These are phyloP conservation scores for Venturia oleaginea DNA, from an alignment of 2,329 filamentous ascomycete species.

Conservation along the genomic window DNA sequence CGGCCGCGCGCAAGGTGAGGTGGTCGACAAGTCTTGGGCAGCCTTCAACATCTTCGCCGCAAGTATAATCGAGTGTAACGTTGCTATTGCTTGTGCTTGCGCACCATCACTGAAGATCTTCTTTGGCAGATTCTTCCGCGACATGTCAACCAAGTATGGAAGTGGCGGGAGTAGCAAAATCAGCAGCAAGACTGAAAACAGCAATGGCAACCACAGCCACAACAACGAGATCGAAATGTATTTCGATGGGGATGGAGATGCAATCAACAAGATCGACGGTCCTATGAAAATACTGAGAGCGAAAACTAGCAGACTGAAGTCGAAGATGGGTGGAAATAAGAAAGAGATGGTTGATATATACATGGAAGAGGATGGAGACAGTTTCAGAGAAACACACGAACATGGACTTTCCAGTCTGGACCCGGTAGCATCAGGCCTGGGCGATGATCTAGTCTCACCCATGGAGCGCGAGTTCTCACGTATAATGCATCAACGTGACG, in stretches of 20 bases:
- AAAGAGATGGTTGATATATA: background rate
- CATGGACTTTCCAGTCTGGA: background rate
- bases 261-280: background rate
- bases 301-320: background rate
- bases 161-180: background rate
- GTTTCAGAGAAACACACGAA: conserved; percentile 6
- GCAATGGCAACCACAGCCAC: too few species aligned
- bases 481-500: background rate
- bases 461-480: background rate
- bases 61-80: conserved; percentile 10
- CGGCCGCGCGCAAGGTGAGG: background rate
- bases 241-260: background rate
- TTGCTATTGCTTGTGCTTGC: conserved; percentile 15
- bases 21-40: conserved; percentile 8
- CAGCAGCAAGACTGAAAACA: background rate
- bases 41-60: conserved; percentile 10
- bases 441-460: background rate
- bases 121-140: conserved; percentile 8
- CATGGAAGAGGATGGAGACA: background rate
- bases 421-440: background rate
- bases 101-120: conserved; percentile 13
- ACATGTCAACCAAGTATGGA: background rate
- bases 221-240: background rate
- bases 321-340: background rate
- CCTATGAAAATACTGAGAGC: background rate